Percentiles rank a stretch among this genome's conserved stretches.
These are phyloP conservation scores for Trametes gibbosa DNA, from an alignment of 768 basidiomycete genomes.

Conservation along the genomic window DNA sequence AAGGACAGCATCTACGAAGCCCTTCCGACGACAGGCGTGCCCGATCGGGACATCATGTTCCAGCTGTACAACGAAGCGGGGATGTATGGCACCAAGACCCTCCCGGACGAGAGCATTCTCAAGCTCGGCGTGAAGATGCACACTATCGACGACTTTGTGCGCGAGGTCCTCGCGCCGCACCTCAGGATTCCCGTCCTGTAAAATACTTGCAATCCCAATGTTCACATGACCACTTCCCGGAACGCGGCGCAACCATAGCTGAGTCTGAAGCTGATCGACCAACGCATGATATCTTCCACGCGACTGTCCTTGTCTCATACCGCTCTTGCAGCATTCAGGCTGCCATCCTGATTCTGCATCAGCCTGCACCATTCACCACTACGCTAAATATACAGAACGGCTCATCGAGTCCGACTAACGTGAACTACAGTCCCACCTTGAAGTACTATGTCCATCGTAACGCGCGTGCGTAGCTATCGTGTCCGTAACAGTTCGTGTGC, in stretches of 20 bases:
- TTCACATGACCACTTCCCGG: neutral
- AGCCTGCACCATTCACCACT: no score
- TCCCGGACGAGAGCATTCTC: constrained; percentile 21
- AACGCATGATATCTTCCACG: no score
- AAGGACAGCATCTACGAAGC: constrained; percentile 15
- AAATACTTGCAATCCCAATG: neutral
- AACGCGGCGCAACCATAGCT: neutral
- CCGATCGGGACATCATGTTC: constrained; percentile 26
- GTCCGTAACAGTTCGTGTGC: neutral
- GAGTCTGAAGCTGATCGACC: no score
- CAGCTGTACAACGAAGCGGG: constrained; percentile 23
- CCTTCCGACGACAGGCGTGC: constrained; percentile 19
- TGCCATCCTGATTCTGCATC: no score
- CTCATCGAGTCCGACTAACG: neutral
- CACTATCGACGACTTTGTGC: constrained; percentile 20
- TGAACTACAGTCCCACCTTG: no score
- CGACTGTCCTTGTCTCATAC: no score
- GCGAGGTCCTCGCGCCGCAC: constrained; percentile 18
- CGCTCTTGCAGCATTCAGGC: no score
- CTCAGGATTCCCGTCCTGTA: constrained; percentile 8
- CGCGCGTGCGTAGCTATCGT: no score
- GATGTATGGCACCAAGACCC: constrained; percentile 22
- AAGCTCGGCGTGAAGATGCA: constrained; percentile 20
- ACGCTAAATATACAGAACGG: neutral
- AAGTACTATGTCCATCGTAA: no score